Evolutionary conservation across 1,284 basidiomycete genomes (phyloP).

Genomic region (Neonothopanus nambi): DNA sequence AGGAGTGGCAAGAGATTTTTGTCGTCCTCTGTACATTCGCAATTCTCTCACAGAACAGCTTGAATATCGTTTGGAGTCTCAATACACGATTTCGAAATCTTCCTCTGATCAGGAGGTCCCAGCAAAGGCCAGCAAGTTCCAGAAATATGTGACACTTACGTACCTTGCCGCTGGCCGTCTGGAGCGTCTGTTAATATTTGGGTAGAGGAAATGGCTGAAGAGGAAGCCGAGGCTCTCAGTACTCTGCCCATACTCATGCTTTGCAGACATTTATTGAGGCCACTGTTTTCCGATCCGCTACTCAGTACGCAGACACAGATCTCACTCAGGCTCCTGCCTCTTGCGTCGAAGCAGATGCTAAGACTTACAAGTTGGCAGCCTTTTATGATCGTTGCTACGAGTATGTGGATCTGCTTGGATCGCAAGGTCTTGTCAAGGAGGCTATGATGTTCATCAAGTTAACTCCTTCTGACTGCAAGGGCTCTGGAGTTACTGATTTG

Average conservation of each 20-base stretch:
- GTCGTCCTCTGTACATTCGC: conserved; percentile 97
- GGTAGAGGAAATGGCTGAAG: conserved; percentile 89
- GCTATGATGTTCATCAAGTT: conserved; percentile 82
- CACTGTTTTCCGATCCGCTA: conserved; percentile 89
- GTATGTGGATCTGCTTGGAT: conserved; percentile 90
- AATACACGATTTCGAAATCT: conserved; percentile 60
- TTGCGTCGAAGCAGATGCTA: conserved; percentile 46
- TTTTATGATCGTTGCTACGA: conserved; percentile 95
- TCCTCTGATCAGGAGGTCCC: conserved; percentile 46
- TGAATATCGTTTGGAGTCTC: conserved; percentile 87
- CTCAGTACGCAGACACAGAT: conserved; percentile 85
- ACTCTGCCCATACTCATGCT: conserved; percentile 86
- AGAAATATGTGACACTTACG: conserved; percentile 91
- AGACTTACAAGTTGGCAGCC: conserved; percentile 81
- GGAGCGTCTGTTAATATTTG: conserved; percentile 89
- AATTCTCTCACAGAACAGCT: conserved; percentile 84
- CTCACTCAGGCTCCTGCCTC: conserved; percentile 40
- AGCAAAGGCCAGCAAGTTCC: conserved; percentile 54
- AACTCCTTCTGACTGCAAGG: conserved; percentile 81
- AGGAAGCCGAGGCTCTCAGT: conserved; percentile 75
- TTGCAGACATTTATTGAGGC: conserved; percentile 96
- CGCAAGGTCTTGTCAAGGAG: conserved; percentile 86
- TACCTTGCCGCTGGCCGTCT: conserved; percentile 90
- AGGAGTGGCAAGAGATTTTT: conserved; percentile 97
- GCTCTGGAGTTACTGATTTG: conserved; percentile 57